Evolutionary conservation across 192 early-diverging fungal genomes (phyloP).

Genomic region (Coemansia guatemalensis): DNA sequence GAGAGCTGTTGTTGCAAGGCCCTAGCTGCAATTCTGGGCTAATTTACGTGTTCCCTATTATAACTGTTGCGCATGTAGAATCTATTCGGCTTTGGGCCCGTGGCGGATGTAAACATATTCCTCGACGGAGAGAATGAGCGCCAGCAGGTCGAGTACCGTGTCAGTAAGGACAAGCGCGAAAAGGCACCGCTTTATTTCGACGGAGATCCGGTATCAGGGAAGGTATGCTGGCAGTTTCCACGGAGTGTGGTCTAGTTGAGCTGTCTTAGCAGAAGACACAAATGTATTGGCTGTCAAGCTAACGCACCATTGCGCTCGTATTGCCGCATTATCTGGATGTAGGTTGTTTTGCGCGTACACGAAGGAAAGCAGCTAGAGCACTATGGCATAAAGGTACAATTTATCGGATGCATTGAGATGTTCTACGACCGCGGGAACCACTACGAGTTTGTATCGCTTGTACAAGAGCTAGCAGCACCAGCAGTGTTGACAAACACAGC

Average conservation of each 20-base stretch:
- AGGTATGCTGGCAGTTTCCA: slow-evolving; percentile 57
- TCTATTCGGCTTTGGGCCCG: slow-evolving; percentile 78
- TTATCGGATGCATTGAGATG: slow-evolving; percentile 96
- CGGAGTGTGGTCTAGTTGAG: background rate
- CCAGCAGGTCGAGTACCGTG: slow-evolving; percentile 91
- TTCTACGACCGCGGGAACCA: slow-evolving; percentile 95
- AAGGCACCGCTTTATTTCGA: slow-evolving; percentile 96
- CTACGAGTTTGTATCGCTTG: slow-evolving; percentile 90
- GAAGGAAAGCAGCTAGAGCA: slow-evolving; percentile 97
- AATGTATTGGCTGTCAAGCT: background rate
- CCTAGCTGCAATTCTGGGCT: background rate
- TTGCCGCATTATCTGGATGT: background rate
- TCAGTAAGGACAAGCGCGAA: slow-evolving; percentile 89
- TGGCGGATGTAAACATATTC: slow-evolving; percentile 85
- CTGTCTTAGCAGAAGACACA: background rate
- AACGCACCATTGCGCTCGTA: background rate
- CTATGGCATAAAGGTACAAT: slow-evolving; percentile 98
- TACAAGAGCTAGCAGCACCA: slow-evolving; percentile 92
- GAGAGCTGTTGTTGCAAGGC: background rate
- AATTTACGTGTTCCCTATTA: background rate
- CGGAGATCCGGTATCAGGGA: slow-evolving; percentile 90
- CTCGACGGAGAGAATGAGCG: slow-evolving; percentile 84
- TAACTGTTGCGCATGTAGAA: slow-evolving; percentile 26
- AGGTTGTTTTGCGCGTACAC: slow-evolving; percentile 50
- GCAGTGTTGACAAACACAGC: slow-evolving; percentile 83